Evolutionary conservation across 345 rosid genomes (phyloP).

Genomic region (Brassica juncea): DNA sequence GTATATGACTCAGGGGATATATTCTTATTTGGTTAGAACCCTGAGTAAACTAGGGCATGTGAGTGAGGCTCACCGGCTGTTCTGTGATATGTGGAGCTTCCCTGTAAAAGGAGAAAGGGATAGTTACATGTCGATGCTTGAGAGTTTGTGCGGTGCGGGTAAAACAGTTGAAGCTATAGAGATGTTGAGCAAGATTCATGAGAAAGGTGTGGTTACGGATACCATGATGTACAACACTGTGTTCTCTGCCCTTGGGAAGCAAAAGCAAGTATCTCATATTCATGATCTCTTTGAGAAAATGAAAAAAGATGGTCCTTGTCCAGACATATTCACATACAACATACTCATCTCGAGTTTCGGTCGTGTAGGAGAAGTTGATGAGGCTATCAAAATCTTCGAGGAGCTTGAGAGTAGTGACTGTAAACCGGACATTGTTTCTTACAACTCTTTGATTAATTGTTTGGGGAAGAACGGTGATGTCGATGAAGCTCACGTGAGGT

Average conservation of each 20-base stretch:
- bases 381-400: conserved; percentile 73
- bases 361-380: conserved; percentile 66
- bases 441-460: conserved; percentile 85
- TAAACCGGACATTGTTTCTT: conserved; percentile 74
- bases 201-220: conserved; percentile 66
- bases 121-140: conserved; percentile 69
- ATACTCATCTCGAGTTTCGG: conserved; percentile 83
- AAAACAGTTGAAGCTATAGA: conserved; percentile 82
- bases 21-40: conserved; percentile 72
- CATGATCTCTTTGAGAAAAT: conserved; percentile 76
- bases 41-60: conserved; percentile 73
- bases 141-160: conserved; percentile 70
- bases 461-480: conserved; percentile 92
- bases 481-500: conserved; percentile 92
- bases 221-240: conserved; percentile 78
- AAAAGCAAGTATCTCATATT: conserved; percentile 66
- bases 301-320: conserved; percentile 69
- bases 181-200: conserved; percentile 63
- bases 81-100: conserved; percentile 88
- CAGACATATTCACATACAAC: conserved; percentile 79
- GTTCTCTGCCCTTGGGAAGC: conserved; percentile 68
- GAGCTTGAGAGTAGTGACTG: conserved; percentile 76
- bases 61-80: conserved; percentile 79
- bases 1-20: conserved; percentile 69
- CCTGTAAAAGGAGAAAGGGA: conserved; percentile 79